phyloP scores from a whole-genome alignment of 2,329 filamentous ascomycete genomes.

The Verticillium nonalfalfae region DNA sequence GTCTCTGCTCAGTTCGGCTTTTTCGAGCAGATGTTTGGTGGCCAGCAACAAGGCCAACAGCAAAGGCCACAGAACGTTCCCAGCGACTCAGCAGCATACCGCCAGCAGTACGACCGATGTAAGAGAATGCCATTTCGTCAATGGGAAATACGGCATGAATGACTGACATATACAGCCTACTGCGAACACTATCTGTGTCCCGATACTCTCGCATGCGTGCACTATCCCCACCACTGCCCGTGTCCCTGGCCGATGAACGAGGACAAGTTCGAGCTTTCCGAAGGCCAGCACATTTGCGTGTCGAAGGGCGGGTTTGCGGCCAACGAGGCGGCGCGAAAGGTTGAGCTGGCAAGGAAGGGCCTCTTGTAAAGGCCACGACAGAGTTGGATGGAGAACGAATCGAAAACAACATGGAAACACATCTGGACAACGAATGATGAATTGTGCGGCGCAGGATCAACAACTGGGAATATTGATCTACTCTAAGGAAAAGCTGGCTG shows the following conservation, averaged over 20 bases:
- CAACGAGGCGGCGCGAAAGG: constrained; percentile 66
- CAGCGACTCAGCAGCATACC: constrained; percentile 79
- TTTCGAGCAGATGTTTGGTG: constrained; percentile 93
- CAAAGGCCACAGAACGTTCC: constrained; percentile 67
- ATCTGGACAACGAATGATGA: background rate
- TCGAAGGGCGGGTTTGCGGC: constrained; percentile 69
- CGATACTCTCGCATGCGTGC: constrained; percentile 87
- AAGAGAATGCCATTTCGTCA: constrained; percentile 14
- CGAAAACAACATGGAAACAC: background rate
- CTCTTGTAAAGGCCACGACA: constrained; percentile 43
- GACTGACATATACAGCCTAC: constrained; percentile 46
- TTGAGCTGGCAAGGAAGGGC: constrained; percentile 75
- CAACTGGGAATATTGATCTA: background rate
- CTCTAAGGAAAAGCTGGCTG: background rate
- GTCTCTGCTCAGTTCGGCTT: constrained; percentile 84
- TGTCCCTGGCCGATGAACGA: constrained; percentile 74
- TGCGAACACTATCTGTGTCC: constrained; percentile 95
- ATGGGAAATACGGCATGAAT: background rate
- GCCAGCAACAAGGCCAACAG: constrained; percentile 43
- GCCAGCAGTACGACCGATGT: constrained; percentile 63
- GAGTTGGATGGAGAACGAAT: background rate
- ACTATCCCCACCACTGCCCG: constrained; percentile 95
- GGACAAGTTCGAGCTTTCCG: constrained; percentile 70
- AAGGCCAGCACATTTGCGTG: constrained; percentile 67
- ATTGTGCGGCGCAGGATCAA: background rate